Evolutionary conservation across 2,329 filamentous ascomycete genomes (phyloP).

Genomic region (Clonostachys rhizophaga): DNA sequence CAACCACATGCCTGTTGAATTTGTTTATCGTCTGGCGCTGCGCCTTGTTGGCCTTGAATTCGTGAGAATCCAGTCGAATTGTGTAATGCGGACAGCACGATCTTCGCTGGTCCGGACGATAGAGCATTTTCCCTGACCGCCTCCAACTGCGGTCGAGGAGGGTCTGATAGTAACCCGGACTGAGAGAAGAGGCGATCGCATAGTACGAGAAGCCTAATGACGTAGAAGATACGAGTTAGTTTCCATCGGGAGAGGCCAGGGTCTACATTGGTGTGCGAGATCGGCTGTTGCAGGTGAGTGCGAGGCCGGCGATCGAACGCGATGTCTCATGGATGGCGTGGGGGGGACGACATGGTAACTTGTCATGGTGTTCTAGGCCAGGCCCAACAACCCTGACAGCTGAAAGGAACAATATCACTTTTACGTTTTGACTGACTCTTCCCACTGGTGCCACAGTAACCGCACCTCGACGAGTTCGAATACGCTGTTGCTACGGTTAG

Average conservation of each 20-base stretch:
- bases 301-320: not conserved
- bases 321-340: not conserved
- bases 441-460: constrained; percentile 43
- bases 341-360: not conserved
- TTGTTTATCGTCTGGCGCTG: constrained; percentile 73
- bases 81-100: constrained; percentile 94
- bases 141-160: constrained; percentile 76
- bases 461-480: constrained; percentile 45
- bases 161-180: constrained; percentile 63
- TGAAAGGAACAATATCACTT: not conserved
- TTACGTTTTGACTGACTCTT: constrained; percentile 46
- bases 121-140: constrained; percentile 65
- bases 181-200: constrained; percentile 55
- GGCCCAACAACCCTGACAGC: too few relatives aligned
- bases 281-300: not conserved
- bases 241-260: constrained; percentile 13
- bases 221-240: not conserved
- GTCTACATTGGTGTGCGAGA: constrained; percentile 3
- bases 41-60: constrained; percentile 63
- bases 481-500: constrained; percentile 33
- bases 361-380: not conserved
- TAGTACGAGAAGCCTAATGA: constrained; percentile 68
- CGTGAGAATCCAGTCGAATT: constrained; percentile 63
- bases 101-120: constrained; percentile 71
- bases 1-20: constrained; percentile 68